These are phyloP conservation scores for Candida ortonii DNA, from an alignment of 805 yeast species.

Conservation along the genomic window DNA sequence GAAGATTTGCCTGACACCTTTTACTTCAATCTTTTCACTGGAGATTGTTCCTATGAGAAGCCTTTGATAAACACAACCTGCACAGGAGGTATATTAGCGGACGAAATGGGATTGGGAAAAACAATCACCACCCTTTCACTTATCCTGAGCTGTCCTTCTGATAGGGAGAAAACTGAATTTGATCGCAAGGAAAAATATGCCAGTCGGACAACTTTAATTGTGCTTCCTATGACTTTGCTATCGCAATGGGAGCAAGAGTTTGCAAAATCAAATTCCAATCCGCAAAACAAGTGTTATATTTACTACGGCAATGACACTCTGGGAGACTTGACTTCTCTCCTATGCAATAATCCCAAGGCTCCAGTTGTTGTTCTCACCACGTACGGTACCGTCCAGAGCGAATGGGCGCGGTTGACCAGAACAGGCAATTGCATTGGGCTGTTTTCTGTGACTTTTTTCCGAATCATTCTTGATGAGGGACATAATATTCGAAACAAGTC, in stretches of 20 bases:
- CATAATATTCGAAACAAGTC: constrained; percentile 80
- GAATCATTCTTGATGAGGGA: constrained; percentile 81
- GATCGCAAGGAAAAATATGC: constrained; percentile 48
- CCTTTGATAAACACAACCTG: constrained; percentile 62
- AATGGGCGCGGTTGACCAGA: constrained; percentile 51
- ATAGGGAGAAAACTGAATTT: constrained; percentile 28
- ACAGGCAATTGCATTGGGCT: constrained; percentile 45
- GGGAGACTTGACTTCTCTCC: constrained; percentile 44
- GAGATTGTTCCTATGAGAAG: constrained; percentile 66
- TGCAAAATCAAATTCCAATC: constrained; percentile 47
- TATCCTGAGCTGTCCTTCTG: constrained; percentile 62
- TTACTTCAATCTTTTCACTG: constrained; percentile 76
- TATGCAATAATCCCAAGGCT: constrained; percentile 42
- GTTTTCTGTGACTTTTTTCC: constrained; percentile 67
- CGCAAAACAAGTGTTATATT: constrained; percentile 46
- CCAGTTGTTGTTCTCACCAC: constrained; percentile 79
- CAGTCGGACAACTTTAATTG: constrained; percentile 65
- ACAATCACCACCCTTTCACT: constrained; percentile 81
- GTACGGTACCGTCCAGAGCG: constrained; percentile 82
- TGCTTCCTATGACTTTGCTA: constrained; percentile 89
- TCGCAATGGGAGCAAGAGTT: constrained; percentile 90
- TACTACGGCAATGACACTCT: constrained; percentile 72
- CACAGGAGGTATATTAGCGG: constrained; percentile 87
- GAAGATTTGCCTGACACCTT: too few species aligned
- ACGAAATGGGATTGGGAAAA: constrained; percentile 96